Conservation (phyloP, 2,329 filamentous ascomycete genomes). For the Thielaviopsis punctulata region DNA sequence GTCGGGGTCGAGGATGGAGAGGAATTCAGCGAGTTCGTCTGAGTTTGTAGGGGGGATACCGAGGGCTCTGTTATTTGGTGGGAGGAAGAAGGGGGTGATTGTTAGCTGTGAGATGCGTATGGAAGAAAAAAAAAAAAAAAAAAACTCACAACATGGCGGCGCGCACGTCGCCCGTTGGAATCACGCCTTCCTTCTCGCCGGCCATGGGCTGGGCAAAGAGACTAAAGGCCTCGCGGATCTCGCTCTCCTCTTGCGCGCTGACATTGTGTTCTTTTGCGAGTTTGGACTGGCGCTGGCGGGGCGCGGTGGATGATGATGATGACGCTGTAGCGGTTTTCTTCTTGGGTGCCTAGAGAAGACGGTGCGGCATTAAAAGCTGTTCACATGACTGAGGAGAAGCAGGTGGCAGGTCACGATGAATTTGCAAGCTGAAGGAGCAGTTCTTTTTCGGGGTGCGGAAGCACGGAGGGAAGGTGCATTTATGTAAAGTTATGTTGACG, state of each 20-base stretch:
- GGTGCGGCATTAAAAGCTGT: too few species aligned
- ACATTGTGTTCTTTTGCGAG: conserved; percentile 87
- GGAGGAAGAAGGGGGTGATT: not conserved
- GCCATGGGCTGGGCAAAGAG: conserved; percentile 60
- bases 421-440: too few species aligned
- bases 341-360: conserved; percentile 25
- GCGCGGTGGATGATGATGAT: conserved; percentile 18
- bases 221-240: conserved; percentile 79
- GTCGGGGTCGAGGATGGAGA: conserved; percentile 69
- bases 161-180: conserved; percentile 49
- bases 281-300: conserved; percentile 51
- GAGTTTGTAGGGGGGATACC: conserved; percentile 49
- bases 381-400: too few species aligned
- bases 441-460: too few species aligned
- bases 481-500: too few species aligned
- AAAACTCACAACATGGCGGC: conserved; percentile 51
- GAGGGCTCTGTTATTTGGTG: conserved; percentile 44
- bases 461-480: too few species aligned
- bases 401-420: too few species aligned
- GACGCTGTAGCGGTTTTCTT: conserved; percentile 28
- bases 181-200: conserved; percentile 55
- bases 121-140: not conserved
- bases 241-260: conserved; percentile 64
- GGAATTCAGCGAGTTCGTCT: conserved; percentile 57
- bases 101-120: not conserved